phyloP scores from a whole-genome alignment of 768 basidiomycete species.

The Dendrothele bispora region DNA sequence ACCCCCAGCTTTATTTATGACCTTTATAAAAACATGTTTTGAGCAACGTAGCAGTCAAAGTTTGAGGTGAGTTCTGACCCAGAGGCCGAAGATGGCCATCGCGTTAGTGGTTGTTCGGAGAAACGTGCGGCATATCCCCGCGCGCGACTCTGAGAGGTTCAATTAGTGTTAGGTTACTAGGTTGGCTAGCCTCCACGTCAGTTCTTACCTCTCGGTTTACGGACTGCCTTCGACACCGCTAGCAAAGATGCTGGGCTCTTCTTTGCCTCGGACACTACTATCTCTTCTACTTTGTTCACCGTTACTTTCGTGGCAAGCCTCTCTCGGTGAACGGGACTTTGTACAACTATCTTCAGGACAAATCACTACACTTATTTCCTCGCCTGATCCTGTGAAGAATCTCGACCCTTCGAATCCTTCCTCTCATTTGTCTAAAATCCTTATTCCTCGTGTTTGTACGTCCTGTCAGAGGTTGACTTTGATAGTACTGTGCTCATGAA shows the following conservation, averaged over 20 bases:
- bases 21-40: slow-evolving; percentile 45
- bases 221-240: not conserved
- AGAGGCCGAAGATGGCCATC: slow-evolving; percentile 82
- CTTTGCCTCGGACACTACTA: no score
- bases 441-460: slow-evolving; percentile 83
- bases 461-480: no score
- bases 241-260: not conserved
- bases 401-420: slow-evolving; percentile 63
- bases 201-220: not conserved
- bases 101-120: slow-evolving; percentile 3
- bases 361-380: slow-evolving; percentile 48
- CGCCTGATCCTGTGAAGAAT: slow-evolving; percentile 66
- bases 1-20: slow-evolving; percentile 98
- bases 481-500: no score
- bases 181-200: not conserved
- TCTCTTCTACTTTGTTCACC: slow-evolving; percentile 17
- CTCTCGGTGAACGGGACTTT: slow-evolving; percentile 37
- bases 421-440: slow-evolving; percentile 78
- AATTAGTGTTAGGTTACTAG: not conserved
- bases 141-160: no score
- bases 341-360: slow-evolving; percentile 47
- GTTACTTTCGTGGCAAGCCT: slow-evolving; percentile 25
- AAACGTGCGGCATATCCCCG: no score
- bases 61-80: slow-evolving; percentile 51
- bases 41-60: not conserved